Conservation (phyloP, 139 green algal species). For the Chlorella sp. region DNA sequence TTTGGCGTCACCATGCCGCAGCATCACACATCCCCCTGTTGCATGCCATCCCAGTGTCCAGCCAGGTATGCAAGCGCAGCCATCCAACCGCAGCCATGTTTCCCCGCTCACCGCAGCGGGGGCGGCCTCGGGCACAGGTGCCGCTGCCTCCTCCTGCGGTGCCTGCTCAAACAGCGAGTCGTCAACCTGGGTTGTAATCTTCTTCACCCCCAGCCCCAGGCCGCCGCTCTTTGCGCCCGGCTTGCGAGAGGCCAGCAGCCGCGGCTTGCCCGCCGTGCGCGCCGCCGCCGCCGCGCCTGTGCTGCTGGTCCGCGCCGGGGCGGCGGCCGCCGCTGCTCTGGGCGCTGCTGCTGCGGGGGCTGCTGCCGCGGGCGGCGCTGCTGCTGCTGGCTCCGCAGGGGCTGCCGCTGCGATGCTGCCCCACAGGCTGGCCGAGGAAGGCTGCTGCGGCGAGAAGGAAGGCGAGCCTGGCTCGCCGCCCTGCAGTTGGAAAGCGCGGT, state of each 20-base stretch:
- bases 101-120: neutral
- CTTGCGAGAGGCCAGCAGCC: constrained; percentile 37
- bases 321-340: neutral
- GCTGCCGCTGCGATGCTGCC: constrained; percentile 26
- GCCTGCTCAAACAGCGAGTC: constrained; percentile 85
- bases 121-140: neutral
- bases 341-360: neutral
- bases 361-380: neutral
- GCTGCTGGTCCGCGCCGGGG: neutral
- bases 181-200: constrained; percentile 84
- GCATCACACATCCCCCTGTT: too few species aligned
- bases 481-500: too few species aligned
- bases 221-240: constrained; percentile 59
- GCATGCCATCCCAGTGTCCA: too few species aligned
- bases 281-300: neutral
- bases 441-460: constrained; percentile 5
- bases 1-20: too few species aligned
- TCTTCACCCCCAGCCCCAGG: constrained; percentile 81
- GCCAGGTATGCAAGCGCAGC: neutral
- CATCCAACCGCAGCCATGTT: neutral
- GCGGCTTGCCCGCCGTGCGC: constrained; percentile 38
- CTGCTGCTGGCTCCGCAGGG: neutral
- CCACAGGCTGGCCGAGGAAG: neutral
- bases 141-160: constrained; percentile 42
- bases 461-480: constrained; percentile 1